phyloP scores from a whole-genome alignment of 2,329 filamentous ascomycete species.

The Calonectria ilicicola region DNA sequence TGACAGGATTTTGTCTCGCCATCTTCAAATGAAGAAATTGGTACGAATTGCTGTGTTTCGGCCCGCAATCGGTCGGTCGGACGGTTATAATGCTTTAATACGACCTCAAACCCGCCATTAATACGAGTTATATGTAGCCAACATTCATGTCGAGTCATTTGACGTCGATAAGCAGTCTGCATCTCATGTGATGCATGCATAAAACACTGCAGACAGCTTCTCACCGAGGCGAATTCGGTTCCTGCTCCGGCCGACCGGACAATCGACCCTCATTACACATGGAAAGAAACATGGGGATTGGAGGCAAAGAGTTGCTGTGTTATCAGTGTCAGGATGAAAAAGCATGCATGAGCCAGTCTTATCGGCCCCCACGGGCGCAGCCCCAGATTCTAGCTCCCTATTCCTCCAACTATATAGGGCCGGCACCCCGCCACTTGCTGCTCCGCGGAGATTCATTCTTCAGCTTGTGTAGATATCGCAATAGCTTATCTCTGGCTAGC shows the following conservation, averaged over 20 bases:
- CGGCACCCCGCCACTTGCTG: slow-evolving; percentile 28
- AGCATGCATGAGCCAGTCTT: slow-evolving; percentile 21
- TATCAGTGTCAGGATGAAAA: slow-evolving; percentile 4
- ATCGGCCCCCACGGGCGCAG: slow-evolving; percentile 28
- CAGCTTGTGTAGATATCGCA: slow-evolving; percentile 30
- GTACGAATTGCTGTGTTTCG: not conserved
- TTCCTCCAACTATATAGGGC: slow-evolving; percentile 38
- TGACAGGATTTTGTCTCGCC: not conserved
- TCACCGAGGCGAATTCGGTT: not conserved
- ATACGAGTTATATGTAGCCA: not conserved
- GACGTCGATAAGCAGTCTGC: not conserved
- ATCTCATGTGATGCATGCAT: not conserved
- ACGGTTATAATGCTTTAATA: not conserved
- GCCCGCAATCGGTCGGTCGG: not conserved
- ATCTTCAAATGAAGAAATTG: not conserved
- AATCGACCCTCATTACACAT: not conserved
- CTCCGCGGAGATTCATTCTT: slow-evolving; percentile 44
- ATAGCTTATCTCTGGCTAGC: slow-evolving; percentile 38
- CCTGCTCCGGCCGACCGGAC: not conserved
- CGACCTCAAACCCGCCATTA: not conserved
- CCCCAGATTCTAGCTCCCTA: slow-evolving; percentile 17
- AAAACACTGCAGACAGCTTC: not conserved
- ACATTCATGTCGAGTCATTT: not conserved
- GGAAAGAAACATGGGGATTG: not conserved
- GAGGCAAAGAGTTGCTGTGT: not conserved